A percentile compares a stretch with the other conserved stretches of the same genome.
Evolutionary conservation across 2,329 filamentous ascomycete genomes (phyloP).

Genomic region (Penicillium palitans): DNA sequence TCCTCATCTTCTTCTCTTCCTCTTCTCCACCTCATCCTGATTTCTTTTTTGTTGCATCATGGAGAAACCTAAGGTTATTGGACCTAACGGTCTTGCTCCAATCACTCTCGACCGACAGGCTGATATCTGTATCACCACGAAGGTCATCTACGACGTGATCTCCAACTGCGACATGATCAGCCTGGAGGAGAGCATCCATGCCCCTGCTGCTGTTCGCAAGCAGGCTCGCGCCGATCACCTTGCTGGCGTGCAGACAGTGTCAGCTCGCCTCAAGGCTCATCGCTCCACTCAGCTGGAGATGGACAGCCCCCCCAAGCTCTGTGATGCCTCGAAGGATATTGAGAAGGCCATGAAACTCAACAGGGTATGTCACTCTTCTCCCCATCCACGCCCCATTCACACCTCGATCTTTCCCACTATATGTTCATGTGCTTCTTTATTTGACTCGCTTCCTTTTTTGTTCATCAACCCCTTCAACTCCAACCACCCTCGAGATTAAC

Average conservation of each 20-base stretch:
- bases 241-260: not conserved
- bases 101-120: not conserved
- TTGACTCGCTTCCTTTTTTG: not conserved
- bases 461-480: not conserved
- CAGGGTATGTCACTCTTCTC: not conserved
- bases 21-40: not conserved
- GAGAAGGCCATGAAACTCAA: not conserved
- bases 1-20: not conserved
- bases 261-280: not conserved
- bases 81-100: not conserved
- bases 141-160: not conserved
- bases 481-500: not conserved
- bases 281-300: not conserved
- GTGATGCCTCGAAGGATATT: not conserved
- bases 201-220: not conserved
- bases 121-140: not conserved
- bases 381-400: not conserved
- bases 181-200: not conserved
- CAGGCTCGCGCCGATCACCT: not conserved
- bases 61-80: not conserved
- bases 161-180: not conserved
- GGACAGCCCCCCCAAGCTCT: not conserved
- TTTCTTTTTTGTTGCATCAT: not conserved
- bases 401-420: not conserved
- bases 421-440: not conserved